Base-by-base conservation (phyloP, 2,329 filamentous ascomycete species). In the Sporothrix brasiliensis region DNA sequence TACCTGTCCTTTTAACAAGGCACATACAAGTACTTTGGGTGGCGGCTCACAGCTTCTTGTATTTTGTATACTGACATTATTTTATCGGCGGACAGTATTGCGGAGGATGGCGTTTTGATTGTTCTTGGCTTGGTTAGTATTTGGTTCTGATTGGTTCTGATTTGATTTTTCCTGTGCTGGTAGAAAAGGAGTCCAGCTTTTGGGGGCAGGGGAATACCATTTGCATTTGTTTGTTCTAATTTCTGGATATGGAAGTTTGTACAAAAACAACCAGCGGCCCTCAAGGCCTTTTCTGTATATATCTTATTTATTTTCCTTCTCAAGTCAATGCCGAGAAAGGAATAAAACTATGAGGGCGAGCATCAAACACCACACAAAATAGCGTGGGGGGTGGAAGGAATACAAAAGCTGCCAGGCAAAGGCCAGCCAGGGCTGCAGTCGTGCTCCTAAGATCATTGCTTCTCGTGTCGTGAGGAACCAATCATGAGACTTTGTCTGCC, bases 1-100 rank as follows among this genome's bases (percentile, higher is more conserved):
- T 73, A 72, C 39, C 67, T 73, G 50, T 72, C 69, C 1, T 73
- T 63, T 21, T 63, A 47, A 47, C 4, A 34, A 4, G 50, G 10
- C 56, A 9, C 19, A 9, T 24, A 19, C 34, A 9, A 10, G 9
- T 24, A 34, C 34, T 34, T 34, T 1, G 34, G 34, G 34, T 34
- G 34, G 34, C 34, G 34, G 6, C 34, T 34, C 34, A 34, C 34
- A 9, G 34, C 34, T 41, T 41, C 56, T 24, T 49, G 5, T 16
- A 16, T 19, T 49, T 69, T 54, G 47, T 24, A 58, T 39, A 30
- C 19, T 39, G 14, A 16, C 6, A 56, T 14, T 16, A 56, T 16
- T 34, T 58, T 39, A 47, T 24, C 6, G 39, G 39, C 14, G 58
- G 58, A 16, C 2, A 10, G 39, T 4, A 47, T 3, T 6, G 21